phyloP scores from a whole-genome alignment of 345 rosid species.

The Citrus reticulata region DNA sequence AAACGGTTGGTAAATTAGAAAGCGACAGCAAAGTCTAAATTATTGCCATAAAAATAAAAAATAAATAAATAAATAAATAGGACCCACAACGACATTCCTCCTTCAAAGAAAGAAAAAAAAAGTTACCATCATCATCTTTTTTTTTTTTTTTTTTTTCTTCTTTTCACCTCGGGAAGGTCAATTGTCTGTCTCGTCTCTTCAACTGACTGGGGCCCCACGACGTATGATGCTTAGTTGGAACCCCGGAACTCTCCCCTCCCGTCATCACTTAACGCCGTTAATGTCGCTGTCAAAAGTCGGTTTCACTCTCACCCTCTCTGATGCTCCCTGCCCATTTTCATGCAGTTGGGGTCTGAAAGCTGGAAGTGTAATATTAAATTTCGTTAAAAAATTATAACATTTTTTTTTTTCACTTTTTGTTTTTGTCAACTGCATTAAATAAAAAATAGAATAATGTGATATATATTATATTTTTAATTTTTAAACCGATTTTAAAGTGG shows the following conservation, averaged over 20 bases:
- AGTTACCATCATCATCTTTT: neutral
- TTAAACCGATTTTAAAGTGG: neutral
- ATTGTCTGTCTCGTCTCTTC: conserved; percentile 4
- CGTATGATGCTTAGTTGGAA: neutral
- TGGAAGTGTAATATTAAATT: neutral
- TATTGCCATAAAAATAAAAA: too few relatives aligned
- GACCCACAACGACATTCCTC: neutral
- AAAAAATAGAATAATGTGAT: too few relatives aligned
- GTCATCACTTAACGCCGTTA: conserved; percentile 12
- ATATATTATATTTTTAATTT: too few relatives aligned
- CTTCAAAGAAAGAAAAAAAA: conserved; percentile 1
- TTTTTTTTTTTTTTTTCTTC: too few relatives aligned
- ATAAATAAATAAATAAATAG: too few relatives aligned
- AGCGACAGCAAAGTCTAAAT: neutral
- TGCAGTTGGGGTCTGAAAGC: neutral
- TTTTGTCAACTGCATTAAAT: too few relatives aligned
- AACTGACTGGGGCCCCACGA: neutral
- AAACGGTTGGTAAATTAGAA: neutral
- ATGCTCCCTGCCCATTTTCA: neutral
- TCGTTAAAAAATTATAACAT: neutral
- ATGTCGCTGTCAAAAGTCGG: conserved; percentile 12
- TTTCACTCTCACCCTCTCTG: neutral
- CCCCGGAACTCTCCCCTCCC: neutral
- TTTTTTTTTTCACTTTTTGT: too few relatives aligned
- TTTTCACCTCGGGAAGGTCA: conserved; percentile 34